Conservation (phyloP, 306 rosid species). For the Fragaria vesca region DNA sequence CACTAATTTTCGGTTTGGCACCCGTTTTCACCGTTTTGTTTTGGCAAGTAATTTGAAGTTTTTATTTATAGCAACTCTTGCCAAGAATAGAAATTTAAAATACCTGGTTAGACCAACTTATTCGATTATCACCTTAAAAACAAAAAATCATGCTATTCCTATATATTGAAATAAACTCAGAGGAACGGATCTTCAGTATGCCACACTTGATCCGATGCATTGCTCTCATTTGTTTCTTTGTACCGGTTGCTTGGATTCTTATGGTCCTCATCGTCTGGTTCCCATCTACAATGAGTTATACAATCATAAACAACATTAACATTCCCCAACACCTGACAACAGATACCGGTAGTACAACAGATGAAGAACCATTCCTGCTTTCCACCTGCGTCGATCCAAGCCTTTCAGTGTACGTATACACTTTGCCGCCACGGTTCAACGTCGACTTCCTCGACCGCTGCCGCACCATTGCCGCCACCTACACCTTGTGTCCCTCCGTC, state of each 20-base stretch:
- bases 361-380: background rate
- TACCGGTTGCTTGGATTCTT: slow-evolving; percentile 34
- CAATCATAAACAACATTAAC: background rate
- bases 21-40: no score
- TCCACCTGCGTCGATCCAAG: background rate
- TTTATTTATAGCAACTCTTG: no score
- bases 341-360: background rate
- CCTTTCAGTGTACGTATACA: slow-evolving; percentile 50
- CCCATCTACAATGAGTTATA: slow-evolving; percentile 9
- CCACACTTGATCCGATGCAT: slow-evolving; percentile 15
- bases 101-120: no score
- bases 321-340: background rate
- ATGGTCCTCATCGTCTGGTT: slow-evolving; percentile 30
- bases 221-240: slow-evolving; percentile 32
- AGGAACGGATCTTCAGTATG: background rate
- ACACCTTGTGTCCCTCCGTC: slow-evolving; percentile 77
- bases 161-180: no score
- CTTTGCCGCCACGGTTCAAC: slow-evolving; percentile 64
- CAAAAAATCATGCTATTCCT: no score
- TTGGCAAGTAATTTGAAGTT: no score
- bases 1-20: no score
- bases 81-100: no score
- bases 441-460: slow-evolving; percentile 51
- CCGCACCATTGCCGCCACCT: slow-evolving; percentile 45
- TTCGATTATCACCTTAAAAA: no score